These are phyloP conservation scores for Vanderwaltozyma polyspora DNA, from an alignment of 805 yeast species.

Conservation along the genomic window DNA sequence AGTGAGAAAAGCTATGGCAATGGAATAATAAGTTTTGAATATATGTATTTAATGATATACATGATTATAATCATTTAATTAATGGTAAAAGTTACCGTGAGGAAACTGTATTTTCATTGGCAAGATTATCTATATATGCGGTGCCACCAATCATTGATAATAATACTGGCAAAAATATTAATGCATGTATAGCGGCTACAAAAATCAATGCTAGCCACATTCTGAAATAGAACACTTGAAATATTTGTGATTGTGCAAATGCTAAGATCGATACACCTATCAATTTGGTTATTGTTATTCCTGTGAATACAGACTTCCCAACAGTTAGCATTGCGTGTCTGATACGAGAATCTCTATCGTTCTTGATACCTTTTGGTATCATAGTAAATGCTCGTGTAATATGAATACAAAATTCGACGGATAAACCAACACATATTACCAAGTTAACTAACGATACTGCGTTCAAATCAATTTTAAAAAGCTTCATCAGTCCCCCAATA, in stretches of 20 bases:
- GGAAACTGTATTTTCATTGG: too few species aligned
- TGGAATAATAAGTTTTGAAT: too few species aligned
- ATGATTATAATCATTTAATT: too few species aligned
- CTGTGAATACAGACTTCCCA: conserved; percentile 87
- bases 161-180: conserved; percentile 67
- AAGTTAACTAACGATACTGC: conserved; percentile 85
- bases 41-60: too few species aligned
- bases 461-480: conserved; percentile 67
- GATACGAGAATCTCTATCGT: conserved; percentile 28
- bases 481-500: conserved; percentile 70
- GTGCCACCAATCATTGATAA: conserved; percentile 53
- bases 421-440: conserved; percentile 84
- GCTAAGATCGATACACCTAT: conserved; percentile 82
- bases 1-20: too few species aligned
- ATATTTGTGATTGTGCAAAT: conserved; percentile 77
- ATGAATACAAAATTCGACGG: conserved; percentile 89
- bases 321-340: conserved; percentile 57
- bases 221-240: conserved; percentile 82
- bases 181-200: conserved; percentile 67
- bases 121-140: not conserved
- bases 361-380: conserved; percentile 26
- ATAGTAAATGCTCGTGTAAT: conserved; percentile 66
- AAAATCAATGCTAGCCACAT: conserved; percentile 84
- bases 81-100: too few species aligned
- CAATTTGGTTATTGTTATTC: conserved; percentile 80